phyloP scores from a whole-genome alignment of 352 stramenopile genomes.

The Phytopythium litorale region DNA sequence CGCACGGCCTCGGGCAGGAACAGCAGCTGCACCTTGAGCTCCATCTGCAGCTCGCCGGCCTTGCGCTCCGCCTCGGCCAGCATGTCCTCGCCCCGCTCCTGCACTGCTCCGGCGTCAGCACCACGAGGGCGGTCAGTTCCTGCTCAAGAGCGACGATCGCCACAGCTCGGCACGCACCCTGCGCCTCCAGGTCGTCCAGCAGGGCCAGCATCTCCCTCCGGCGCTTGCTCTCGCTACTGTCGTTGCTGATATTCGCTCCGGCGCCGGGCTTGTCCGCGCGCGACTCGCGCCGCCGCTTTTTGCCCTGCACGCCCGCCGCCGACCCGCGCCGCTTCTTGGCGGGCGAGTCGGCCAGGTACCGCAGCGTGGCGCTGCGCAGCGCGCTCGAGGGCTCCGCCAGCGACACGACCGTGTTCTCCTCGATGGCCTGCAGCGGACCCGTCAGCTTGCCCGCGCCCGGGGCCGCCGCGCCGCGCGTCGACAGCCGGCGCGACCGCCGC shows the following conservation, averaged over 20 bases:
- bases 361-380: conserved; percentile 16
- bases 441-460: conserved; percentile 9
- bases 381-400: conserved; percentile 22
- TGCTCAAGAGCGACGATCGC: not conserved
- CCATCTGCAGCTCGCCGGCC: conserved; percentile 61
- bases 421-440: conserved; percentile 43
- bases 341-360: conserved; percentile 26
- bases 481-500: conserved; percentile 27
- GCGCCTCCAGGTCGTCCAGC: conserved; percentile 57
- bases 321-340: conserved; percentile 7
- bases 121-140: conserved; percentile 6
- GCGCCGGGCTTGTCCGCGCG: not conserved
- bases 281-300: conserved; percentile 24
- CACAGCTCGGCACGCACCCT: conserved; percentile 28
- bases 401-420: conserved; percentile 61
- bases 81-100: conserved; percentile 60
- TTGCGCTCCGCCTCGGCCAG: conserved; percentile 46
- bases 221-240: conserved; percentile 32
- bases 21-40: conserved; percentile 79
- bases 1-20: conserved; percentile 67
- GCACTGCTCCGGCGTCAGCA: conserved; percentile 28
- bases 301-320: conserved; percentile 7
- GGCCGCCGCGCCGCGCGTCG: conserved; percentile 11
- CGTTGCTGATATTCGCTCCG: not conserved
- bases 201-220: conserved; percentile 34